Percentiles rank a stretch among this genome's conserved stretches.
Conservation (phyloP, 768 basidiomycete genomes). For the Rhodosporidiobolus odoratus region DNA sequence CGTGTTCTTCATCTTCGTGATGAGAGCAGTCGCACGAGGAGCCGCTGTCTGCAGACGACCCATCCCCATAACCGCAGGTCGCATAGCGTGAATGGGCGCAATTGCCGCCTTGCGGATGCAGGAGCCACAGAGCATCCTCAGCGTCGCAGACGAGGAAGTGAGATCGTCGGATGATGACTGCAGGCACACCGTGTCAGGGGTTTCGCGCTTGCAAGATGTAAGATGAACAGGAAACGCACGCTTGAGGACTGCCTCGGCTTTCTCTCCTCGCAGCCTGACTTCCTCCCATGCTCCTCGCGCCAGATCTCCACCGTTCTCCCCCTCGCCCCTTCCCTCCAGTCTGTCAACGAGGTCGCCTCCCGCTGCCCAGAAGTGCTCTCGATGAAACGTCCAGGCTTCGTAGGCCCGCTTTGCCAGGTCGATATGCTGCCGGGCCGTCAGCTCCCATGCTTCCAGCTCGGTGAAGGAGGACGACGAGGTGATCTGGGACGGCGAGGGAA, state of each 20-base stretch:
- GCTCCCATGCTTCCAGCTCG: conserved; percentile 32
- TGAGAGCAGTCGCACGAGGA: conserved; percentile 21
- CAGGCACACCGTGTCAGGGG: not conserved
- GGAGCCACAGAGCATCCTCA: conserved; percentile 37
- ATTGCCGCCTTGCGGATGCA: conserved; percentile 13
- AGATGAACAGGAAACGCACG: conserved; percentile 9
- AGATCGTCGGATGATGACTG: conserved; percentile 30
- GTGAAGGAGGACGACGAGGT: conserved; percentile 22
- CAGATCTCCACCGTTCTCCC: conserved; percentile 4
- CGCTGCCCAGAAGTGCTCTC: conserved; percentile 27
- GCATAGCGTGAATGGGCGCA: conserved; percentile 1
- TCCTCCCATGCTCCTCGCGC: conserved; percentile 33
- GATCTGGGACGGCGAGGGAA: conserved; percentile 17
- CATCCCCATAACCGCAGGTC: not conserved
- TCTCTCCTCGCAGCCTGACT: conserved; percentile 28
- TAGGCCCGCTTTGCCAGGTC: conserved; percentile 22
- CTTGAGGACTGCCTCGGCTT: conserved; percentile 30
- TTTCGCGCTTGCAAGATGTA: not conserved
- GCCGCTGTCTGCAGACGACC: not conserved
- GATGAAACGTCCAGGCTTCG: conserved; percentile 31
- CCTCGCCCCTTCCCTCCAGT: conserved; percentile 32
- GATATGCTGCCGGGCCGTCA: conserved; percentile 16
- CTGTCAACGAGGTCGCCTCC: conserved; percentile 28
- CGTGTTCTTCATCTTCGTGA: not conserved
- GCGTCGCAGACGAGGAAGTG: conserved; percentile 33